Percentiles rank a stretch among this genome's conserved stretches.
These are phyloP conservation scores for Leptographium wingfieldii DNA, from an alignment of 2,329 filamentous ascomycete species.

Conservation along the genomic window DNA sequence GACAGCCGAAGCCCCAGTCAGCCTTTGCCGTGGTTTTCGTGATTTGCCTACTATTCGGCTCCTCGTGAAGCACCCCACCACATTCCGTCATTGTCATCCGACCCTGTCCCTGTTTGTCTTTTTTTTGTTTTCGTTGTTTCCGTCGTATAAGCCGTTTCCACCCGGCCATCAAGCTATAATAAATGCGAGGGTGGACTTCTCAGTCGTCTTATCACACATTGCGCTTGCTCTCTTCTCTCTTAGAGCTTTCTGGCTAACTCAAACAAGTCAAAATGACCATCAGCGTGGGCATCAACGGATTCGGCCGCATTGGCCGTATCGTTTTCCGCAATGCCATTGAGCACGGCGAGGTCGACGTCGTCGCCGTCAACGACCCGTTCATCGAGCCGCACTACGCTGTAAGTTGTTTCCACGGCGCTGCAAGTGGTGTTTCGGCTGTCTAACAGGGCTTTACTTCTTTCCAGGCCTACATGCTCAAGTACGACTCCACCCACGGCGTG, in stretches of 20 bases:
- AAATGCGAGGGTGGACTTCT: too few species aligned
- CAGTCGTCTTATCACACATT: background rate
- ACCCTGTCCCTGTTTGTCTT: background rate
- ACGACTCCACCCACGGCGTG: conserved; percentile 90
- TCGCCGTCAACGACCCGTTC: conserved; percentile 99
- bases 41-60: background rate
- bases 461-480: conserved; percentile 99
- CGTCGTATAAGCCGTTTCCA: background rate
- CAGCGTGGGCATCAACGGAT: conserved; percentile 98
- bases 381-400: conserved; percentile 96
- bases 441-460: background rate
- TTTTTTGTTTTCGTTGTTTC: background rate
- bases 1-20: background rate
- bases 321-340: conserved; percentile 96
- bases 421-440: too few species aligned
- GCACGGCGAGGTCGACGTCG: conserved; percentile 79
- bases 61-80: background rate
- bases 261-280: conserved; percentile 33
- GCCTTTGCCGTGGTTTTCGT: background rate
- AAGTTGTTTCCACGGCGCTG: conserved; percentile 33
- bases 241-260: background rate
- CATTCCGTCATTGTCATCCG: background rate
- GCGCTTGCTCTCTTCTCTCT: background rate
- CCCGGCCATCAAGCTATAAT: background rate
- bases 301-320: conserved; percentile 98